Base-by-base conservation (phyloP, 495 filamentous ascomycete genomes). In the Platismatia glauca region DNA sequence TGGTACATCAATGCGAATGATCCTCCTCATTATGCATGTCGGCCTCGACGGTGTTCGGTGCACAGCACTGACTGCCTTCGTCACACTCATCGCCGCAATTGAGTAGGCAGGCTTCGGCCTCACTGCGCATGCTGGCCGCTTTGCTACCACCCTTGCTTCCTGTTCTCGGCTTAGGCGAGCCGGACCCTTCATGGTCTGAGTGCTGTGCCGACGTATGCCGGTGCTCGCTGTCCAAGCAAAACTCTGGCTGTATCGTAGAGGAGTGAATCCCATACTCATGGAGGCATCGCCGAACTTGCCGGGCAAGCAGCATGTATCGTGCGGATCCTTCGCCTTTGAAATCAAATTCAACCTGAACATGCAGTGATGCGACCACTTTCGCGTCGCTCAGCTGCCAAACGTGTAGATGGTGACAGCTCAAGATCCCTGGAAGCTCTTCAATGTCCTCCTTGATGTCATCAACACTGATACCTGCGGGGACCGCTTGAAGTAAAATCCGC, bases 211-310 rank as follows among this genome's bases (percentile, higher is more conserved):
- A 67, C 22, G 71, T 71, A 59, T 76, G 75, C 20, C 72, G 71
- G 53, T 73, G 64, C n/a, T 79, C 78, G 37, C 73, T 74, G 52
- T 82, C 79, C 2, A 83, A 77, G 65, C 86, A 88, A 72, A 94
- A 98, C 71, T 98, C 94, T 4, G 95, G 95, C 75, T 98, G 94
- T 65, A 98, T 97, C 11, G 94, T 98, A 6, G 90, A 91, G n/a
- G 89, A 94, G 75, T 97, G 94, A 64, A 98, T 97, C 18, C 94
- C 94, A 67, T 95, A 95, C 20, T 85, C 94, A 70, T 97, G 94
- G 22, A 98, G 82, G 71, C 94, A 98, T 43, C 82, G 83, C 18
- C 91, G 79, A 24, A 95, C 87, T 62, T 84, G 84, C 55, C 80
- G 82, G 15, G 91, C 90, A 37, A 98, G 83, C 57, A 83, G 79